Conservation (phyloP, 176 grass and related monocot species). For the Stipa capillata region DNA sequence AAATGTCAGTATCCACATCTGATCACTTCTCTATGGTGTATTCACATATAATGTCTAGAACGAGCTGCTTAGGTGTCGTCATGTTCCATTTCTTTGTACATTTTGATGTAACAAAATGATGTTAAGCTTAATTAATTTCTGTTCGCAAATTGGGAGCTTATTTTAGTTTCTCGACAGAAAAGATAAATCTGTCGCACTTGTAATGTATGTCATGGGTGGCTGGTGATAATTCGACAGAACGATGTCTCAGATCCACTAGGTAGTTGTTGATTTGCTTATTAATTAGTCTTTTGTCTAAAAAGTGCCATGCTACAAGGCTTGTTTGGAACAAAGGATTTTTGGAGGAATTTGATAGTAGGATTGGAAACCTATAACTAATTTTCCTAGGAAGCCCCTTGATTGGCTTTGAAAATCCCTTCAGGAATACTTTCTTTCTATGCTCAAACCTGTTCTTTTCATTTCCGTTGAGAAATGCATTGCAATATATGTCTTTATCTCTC, state of each 20-base stretch:
- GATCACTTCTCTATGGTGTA: neutral
- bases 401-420: too few relatives aligned
- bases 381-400: too few relatives aligned
- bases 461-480: too few relatives aligned
- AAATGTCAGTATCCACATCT: neutral
- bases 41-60: neutral
- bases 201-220: too few relatives aligned
- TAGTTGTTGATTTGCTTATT: neutral
- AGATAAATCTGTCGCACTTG: neutral
- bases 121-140: neutral
- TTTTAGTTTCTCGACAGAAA: neutral
- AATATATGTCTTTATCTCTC: too few relatives aligned
- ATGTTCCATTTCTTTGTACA: neutral
- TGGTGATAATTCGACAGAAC: neutral
- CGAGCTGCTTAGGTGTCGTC: neutral
- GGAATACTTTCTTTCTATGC: too few relatives aligned
- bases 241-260: neutral
- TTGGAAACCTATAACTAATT: too few relatives aligned
- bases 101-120: neutral
- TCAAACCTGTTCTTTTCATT: too few relatives aligned
- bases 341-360: too few relatives aligned
- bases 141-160: neutral
- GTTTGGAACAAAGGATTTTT: too few relatives aligned
- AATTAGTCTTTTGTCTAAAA: neutral
- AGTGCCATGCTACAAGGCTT: too few relatives aligned